Base-by-base conservation (phyloP, 2,329 filamentous ascomycete genomes). In the Colletotrichum euphorbiae region DNA sequence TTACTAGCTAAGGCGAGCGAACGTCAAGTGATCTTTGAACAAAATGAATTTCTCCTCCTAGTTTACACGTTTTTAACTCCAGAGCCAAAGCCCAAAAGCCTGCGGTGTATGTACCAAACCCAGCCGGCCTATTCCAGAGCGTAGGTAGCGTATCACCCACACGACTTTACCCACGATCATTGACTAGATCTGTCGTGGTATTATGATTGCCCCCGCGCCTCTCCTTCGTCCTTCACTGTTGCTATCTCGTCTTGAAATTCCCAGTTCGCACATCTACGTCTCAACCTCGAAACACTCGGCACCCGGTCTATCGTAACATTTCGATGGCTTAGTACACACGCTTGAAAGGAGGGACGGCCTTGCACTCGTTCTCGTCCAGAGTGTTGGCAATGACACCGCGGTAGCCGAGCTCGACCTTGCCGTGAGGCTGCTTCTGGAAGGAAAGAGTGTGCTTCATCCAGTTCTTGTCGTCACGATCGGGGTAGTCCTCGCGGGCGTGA, bases 391-490 rank as follows among this genome's bases (percentile, higher is more conserved):
- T 91, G 70, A 99, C 96, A 72, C 86, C 85, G 80, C 96, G 89
- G 88, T 98, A 98, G 71, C 89, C 85, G 71, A 98, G 85, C 70
- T 98, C 91, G 63, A 96, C 89, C 83, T 93, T 89, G 78, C 91
- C 92, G 77, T 98, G 95, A 38, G 94, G 93, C 78, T 90, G 80
- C 91, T 93, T 97, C 87, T 99, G 96, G 91, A 91, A 99, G 73
- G 91, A 93, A 70, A 99, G 88, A 51, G 93, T 97, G 88, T 99
- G 96, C 91, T 98, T 98, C 95, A 98, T 98, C 95, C 95, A 98
- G 81, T 97, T 91, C 81, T 90, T 87, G 79, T 99, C 96, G 78
- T 98, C 93, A 85, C 96, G 91, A 17, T 98, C 94, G 66, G 95
- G 95, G 87, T 81, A 98, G 80, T 99, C 96, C 85, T 99, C 96